Evolutionary conservation across 331 rosid genomes (phyloP), one percentile per base, ranked within the genome.

Genomic region (Pyracantha coccinea): DNA sequence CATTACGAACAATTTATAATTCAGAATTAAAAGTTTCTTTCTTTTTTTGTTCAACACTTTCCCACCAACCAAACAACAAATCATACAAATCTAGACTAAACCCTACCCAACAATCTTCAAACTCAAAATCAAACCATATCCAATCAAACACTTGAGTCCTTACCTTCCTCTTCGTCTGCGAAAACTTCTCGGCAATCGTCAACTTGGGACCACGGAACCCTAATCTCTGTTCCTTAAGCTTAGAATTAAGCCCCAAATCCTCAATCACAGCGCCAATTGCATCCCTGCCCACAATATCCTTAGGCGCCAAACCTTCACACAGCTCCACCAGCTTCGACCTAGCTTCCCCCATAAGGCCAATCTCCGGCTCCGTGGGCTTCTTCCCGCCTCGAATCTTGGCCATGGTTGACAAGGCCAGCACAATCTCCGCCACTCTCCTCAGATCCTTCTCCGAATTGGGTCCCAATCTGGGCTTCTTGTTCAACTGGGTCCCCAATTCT

Each of bases 341-440:
- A 14, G 98, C 98, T 84, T 93, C 98, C 55, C 72, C 73, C 97
- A 93, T 93, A 38, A 93, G 84, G n/a, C 76, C 87, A 71, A 89
- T 67, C 77, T 93, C 98, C 1, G 62, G 80, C 15, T 86, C 93
- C 33, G 87, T 86, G 9, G 99, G 97, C 29, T 84, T 90, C 85
- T 84, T 81, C 1, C 97, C 95, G 0, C 81, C 97, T 10, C 99
- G 93, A 75, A 95, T 79, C 28, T 83, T 72, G 31, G 93, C 86
- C 99, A 95, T 88, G 2, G 97, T 83, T 11, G 97, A 92, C 82
- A 95, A 58, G 25, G 85, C 97, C 69, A 95, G 59, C 65, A 95
- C 93, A 83, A 92, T 90, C 90, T 92, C 97, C 72, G 99, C 99
- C 68, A 95, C 97, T 74, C 93, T 80, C 90, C 82, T 90, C 70